Conservation (phyloP, 164 flowering plant genomes). For the Aristolochia fimbriata region DNA sequence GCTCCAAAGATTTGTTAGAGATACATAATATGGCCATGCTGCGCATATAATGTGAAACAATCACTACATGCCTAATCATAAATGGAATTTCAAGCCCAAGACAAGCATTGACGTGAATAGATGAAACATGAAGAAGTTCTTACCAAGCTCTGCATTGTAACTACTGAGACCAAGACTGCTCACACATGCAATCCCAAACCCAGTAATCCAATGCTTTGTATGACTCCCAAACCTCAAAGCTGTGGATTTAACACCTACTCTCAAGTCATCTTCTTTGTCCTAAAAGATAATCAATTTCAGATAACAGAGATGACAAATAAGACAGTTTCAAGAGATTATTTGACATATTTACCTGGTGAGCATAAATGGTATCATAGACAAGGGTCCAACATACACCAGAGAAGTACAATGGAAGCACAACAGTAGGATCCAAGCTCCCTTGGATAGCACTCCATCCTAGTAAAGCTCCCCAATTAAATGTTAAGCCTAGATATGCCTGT, state of each 20-base stretch:
- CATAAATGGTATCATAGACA: constrained; percentile 98
- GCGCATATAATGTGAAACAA: constrained; percentile 10
- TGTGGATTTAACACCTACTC: constrained; percentile 94
- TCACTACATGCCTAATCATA: not conserved
- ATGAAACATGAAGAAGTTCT: constrained; percentile 2
- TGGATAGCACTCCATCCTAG: constrained; percentile 90
- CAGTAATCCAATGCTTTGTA: constrained; percentile 70
- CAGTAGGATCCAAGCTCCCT: constrained; percentile 74
- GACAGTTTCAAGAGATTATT: not conserved
- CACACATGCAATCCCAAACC: constrained; percentile 66
- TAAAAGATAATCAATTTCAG: constrained; percentile 15
- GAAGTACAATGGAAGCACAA: constrained; percentile 66
- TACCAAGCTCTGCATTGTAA: constrained; percentile 73
- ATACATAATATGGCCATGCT: constrained; percentile 89
- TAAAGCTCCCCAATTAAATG: constrained; percentile 97
- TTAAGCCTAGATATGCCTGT: constrained; percentile 92
- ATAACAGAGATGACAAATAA: not conserved
- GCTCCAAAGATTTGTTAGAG: constrained; percentile 51
- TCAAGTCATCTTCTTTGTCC: constrained; percentile 98
- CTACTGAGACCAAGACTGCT: constrained; percentile 75
- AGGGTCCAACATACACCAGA: constrained; percentile 97
- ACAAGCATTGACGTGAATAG: not conserved
- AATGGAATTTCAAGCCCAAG: not conserved
- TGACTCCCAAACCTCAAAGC: constrained; percentile 87
- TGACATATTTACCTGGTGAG: constrained; percentile 78